These are phyloP conservation scores for Populus nigra DNA, from an alignment of 345 rosid genomes.

Conservation along the genomic window DNA sequence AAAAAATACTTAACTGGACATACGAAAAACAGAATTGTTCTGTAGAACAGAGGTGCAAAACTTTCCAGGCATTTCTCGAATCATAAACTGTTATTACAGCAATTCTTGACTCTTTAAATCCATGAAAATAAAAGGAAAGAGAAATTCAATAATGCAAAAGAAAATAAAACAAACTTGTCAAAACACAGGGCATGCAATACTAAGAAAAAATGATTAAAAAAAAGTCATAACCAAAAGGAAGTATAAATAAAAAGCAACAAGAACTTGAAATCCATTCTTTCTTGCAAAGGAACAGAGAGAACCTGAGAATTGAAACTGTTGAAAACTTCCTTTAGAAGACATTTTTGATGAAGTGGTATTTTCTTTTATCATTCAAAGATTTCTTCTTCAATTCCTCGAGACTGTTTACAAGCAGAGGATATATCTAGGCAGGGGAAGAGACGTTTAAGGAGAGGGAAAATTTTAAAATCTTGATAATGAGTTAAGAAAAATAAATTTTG, in stretches of 20 bases:
- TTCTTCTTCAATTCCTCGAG: not conserved
- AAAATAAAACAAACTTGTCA: not conserved
- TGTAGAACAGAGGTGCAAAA: not conserved
- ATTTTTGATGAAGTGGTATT: not conserved
- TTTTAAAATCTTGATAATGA: not conserved
- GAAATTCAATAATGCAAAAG: not conserved
- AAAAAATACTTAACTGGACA: not conserved
- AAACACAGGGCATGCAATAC: not conserved
- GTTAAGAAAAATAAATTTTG: not conserved
- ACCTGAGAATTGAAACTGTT: constrained; percentile 15
- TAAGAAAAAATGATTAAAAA: not conserved
- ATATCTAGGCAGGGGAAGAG: not conserved
- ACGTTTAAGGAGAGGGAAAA: not conserved
- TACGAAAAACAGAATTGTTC: not conserved
- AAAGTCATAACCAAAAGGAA: not conserved
- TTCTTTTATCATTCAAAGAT: not conserved
- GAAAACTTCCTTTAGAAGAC: not conserved
- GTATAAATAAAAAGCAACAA: not conserved
- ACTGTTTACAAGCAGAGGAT: not conserved
- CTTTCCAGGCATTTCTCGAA: not conserved
- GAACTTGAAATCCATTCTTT: not conserved
- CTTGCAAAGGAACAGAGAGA: not conserved
- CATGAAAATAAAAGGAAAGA: not conserved
- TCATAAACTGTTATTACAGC: not conserved
- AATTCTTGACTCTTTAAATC: not conserved